These are phyloP conservation scores for Nakaseomyces nivariensis DNA, from an alignment of 1,139 yeast genomes.

Conservation along the genomic window DNA sequence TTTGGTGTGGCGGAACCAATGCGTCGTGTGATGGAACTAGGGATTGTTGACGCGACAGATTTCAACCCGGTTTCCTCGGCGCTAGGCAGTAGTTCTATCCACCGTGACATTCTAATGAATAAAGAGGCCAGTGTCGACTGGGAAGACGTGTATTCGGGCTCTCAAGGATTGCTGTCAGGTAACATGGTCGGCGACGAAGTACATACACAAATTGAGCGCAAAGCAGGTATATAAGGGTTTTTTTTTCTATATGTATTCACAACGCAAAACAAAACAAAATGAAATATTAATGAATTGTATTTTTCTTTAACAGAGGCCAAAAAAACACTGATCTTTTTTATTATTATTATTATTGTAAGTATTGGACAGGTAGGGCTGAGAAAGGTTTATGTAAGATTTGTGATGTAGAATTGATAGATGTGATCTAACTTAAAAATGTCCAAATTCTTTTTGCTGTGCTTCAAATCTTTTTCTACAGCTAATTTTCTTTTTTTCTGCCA, in stretches of 20 bases:
- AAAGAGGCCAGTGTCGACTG: slow-evolving; percentile 73
- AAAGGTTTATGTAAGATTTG: too few relatives aligned
- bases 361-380: too few relatives aligned
- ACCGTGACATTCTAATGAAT: slow-evolving; percentile 68
- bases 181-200: slow-evolving; percentile 35
- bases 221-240: slow-evolving; percentile 41
- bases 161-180: slow-evolving; percentile 13
- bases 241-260: neutral
- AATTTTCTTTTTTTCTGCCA: too few relatives aligned
- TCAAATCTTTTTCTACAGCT: too few relatives aligned
- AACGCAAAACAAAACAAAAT: neutral
- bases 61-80: slow-evolving; percentile 53
- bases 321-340: too few relatives aligned
- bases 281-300: too few relatives aligned
- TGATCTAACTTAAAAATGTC: too few relatives aligned
- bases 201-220: slow-evolving; percentile 65
- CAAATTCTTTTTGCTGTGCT: too few relatives aligned
- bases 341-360: too few relatives aligned
- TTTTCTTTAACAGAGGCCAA: too few relatives aligned
- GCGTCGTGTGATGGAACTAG: slow-evolving; percentile 74
- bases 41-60: slow-evolving; percentile 63
- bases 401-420: too few relatives aligned
- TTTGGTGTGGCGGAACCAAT: slow-evolving; percentile 83
- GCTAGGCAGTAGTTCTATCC: slow-evolving; percentile 37
- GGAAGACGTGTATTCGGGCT: slow-evolving; percentile 76